A percentile compares a stretch with the other conserved stretches of the same genome.
Evolutionary conservation across 2,329 filamentous ascomycete species (phyloP).

Genomic region (Fusarium armeniacum): DNA sequence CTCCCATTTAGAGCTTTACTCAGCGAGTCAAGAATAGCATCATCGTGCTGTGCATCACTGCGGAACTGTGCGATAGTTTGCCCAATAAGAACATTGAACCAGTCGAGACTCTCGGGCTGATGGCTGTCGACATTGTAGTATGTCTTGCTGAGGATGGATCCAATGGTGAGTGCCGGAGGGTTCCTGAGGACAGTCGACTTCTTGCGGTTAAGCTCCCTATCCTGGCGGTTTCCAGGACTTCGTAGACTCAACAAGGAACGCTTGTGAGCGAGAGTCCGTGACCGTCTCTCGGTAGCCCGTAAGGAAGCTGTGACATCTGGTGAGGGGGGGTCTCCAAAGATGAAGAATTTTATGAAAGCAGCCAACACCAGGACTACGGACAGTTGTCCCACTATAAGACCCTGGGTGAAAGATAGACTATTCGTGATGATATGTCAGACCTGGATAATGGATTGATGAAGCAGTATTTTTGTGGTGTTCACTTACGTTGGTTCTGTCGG

Average conservation of each 20-base stretch:
- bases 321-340: conserved; percentile 93
- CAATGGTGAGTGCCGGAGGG: conserved; percentile 85
- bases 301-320: conserved; percentile 83
- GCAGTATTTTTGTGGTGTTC: conserved; percentile 12
- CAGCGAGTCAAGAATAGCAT: conserved; percentile 87
- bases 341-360: conserved; percentile 99
- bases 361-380: conserved; percentile 92
- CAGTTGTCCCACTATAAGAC: conserved; percentile 91
- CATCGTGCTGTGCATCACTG: conserved; percentile 91
- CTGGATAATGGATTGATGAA: conserved; percentile 11
- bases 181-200: conserved; percentile 80
- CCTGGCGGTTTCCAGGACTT: conserved; percentile 58
- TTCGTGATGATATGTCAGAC: conserved; percentile 9
- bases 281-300: conserved; percentile 80
- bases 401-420: conserved; percentile 92
- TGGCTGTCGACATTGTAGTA: conserved; percentile 98
- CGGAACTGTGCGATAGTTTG: conserved; percentile 97
- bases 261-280: conserved; percentile 81
- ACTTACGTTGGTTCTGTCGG: conserved; percentile 60
- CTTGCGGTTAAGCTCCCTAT: conserved; percentile 69
- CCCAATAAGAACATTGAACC: conserved; percentile 98
- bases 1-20: conserved; percentile 89
- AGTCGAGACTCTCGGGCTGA: conserved; percentile 95
- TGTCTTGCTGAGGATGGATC: conserved; percentile 93
- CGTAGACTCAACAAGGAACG: conserved; percentile 77